Base-by-base conservation (phyloP, 83 land plant species). In the Picea engelmannii region DNA sequence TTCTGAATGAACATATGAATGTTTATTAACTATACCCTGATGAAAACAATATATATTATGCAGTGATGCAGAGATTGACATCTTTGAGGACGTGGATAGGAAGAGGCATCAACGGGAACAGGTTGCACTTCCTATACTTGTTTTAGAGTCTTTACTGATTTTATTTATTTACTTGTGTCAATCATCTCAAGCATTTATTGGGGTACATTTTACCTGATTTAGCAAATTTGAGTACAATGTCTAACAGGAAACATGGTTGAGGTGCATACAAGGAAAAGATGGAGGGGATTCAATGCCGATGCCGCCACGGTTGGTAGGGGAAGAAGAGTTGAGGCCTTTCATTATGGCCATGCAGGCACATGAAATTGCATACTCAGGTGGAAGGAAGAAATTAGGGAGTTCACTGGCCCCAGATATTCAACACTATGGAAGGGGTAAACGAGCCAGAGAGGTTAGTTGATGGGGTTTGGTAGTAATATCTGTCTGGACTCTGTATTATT, bases 371-470 rank as follows among this genome's bases (percentile, higher is more conserved):
- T 81, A 84, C 78, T 68, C 62, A 67, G 85, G 81, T 21, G 79
- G 79, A 81, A 94, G 85, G 81, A 83, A 90, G 69, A 97, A 91
- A 74, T 31, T 86, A 13, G 91, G 87, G 47, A 44, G 75, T 84
- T 76, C 78, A 74, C 90, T 86, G 3, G 78, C 85, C 11, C 89
- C 92, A 81, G 97, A 96, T 77, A 86, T 90, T 10, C 90, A 94
- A 83, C 92, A 93, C 6, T 98, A 98, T 86, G 99, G 99, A 78
- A 91, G 99, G 87, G 99, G 99, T 17, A 98, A 98, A 85, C 89
- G 99, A 59, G 89, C 99, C 60, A 86, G 99, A 85, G 99, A 98
- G 99, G 99, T 96, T 66, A 21, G 83, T 86, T 49, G 15, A 31
- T n/a, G 13, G 84, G 25, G 66, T 11, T 74, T 81, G 42, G 78